A percentile compares a stretch with the other conserved stretches of the same genome.
These are phyloP conservation scores for Phytophthora cactorum DNA, from an alignment of 352 stramenopile genomes.

Conservation along the genomic window DNA sequence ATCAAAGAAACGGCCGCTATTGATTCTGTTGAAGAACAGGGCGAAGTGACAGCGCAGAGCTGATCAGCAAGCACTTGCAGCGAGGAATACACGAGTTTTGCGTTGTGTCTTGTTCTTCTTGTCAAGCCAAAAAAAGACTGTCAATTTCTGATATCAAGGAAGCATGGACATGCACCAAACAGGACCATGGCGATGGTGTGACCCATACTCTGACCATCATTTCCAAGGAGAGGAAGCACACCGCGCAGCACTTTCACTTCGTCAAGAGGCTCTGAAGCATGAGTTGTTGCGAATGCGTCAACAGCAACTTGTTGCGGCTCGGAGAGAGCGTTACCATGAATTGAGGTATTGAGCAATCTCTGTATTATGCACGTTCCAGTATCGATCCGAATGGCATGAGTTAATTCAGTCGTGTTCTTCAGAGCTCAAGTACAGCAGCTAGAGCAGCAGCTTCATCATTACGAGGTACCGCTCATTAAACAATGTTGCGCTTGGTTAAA, in stretches of 20 bases:
- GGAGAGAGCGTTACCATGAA: constrained; percentile 26
- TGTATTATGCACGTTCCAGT: neutral
- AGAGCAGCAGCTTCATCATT: constrained; percentile 33
- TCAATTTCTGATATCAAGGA: neutral
- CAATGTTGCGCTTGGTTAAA: neutral
- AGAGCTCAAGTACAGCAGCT: constrained; percentile 43
- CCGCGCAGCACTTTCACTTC: constrained; percentile 14
- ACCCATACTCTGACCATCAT: constrained; percentile 10
- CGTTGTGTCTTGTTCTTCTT: constrained; percentile 15
- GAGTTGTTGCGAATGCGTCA: constrained; percentile 37
- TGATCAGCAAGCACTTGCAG: constrained; percentile 15
- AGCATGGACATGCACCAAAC: constrained; percentile 17
- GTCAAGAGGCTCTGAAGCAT: constrained; percentile 26
- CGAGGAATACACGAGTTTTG: constrained; percentile 16
- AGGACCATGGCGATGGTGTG: constrained; percentile 6
- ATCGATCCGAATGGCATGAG: neutral
- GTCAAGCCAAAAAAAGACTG: constrained; percentile 28
- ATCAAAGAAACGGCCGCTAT: constrained; percentile 5
- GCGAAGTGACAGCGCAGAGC: constrained; percentile 22
- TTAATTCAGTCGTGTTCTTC: constrained; percentile 5
- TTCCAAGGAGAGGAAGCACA: constrained; percentile 8
- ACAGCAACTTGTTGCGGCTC: constrained; percentile 22
- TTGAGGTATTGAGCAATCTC: constrained; percentile 28
- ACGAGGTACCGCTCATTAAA: constrained; percentile 30
- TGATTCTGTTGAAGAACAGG: constrained; percentile 20